phyloP scores from a whole-genome alignment of 129 eudicot species.

The Lactuca sativa region DNA sequence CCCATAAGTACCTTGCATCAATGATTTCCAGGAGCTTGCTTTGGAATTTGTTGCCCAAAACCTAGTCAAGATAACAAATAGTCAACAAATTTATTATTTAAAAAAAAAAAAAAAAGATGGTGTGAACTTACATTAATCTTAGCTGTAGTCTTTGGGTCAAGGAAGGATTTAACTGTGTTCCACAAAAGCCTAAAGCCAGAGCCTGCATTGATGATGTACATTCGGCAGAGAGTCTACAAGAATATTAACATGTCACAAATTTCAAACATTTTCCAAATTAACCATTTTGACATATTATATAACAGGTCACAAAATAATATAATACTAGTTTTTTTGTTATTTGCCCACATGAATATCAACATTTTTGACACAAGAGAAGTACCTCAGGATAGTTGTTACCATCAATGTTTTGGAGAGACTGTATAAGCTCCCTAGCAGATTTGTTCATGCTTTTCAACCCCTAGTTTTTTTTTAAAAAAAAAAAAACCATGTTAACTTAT shows the following conservation, averaged over 20 bases:
- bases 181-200: conserved; percentile 97
- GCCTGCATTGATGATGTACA: conserved; percentile 98
- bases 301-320: neutral
- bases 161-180: conserved; percentile 94
- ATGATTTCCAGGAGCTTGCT: conserved; percentile 90
- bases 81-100: neutral
- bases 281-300: neutral
- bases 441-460: conserved; percentile 92
- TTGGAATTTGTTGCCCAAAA: conserved; percentile 91
- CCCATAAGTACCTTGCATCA: conserved; percentile 71
- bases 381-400: conserved; percentile 99
- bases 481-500: conserved; percentile 5
- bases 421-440: conserved; percentile 87
- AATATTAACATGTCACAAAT: neutral
- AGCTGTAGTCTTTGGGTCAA: conserved; percentile 97
- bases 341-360: neutral
- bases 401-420: conserved; percentile 78
- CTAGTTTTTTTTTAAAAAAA: conserved; percentile 27
- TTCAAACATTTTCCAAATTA: neutral
- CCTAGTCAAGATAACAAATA: conserved; percentile 38
- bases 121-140: conserved; percentile 77
- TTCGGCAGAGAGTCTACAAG: conserved; percentile 79
- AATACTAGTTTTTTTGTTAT: neutral
- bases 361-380: neutral
- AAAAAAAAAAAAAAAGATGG: conserved; percentile 17